Base-by-base conservation (phyloP, 768 basidiomycete genomes). In the Termitomyces sp. region DNA sequence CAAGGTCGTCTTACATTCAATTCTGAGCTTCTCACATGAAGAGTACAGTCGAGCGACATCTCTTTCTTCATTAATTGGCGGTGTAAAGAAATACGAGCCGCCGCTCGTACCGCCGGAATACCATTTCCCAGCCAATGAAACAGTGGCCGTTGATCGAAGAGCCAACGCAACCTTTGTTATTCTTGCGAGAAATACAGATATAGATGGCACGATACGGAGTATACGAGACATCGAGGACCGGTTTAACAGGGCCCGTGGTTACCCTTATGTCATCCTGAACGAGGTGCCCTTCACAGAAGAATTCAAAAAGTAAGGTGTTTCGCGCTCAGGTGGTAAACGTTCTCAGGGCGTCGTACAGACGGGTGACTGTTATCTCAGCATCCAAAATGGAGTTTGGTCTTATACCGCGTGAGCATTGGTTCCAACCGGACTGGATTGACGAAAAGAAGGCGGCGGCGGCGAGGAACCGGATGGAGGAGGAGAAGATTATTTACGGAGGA, bases 241-340 rank as follows among this genome's bases (percentile, higher is more conserved):
- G 42, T 95, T 95, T 76, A 98, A 98, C 72, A 75, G 77, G 46
- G 81, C 79, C 60, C 89, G 83, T 64, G 78, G 81, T 22, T 96
- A 97, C 67, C 91, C 93, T 4, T 97, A 91, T 71, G 87, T 93
- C 27, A 89, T 97, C 73, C 76, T 98, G 60, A 96, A 96, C 69
- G 94, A 97, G 51, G 82, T 83, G 61, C 82, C 84, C 0, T 96
- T 96, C 71, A 76, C 81, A 15, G 84, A 87, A 1, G 81, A 83
- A 18, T 95, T 95, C 73, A 91, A 87, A 68, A 74, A 74, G 83
- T 85, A 67, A 63, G 79, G n/a, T 57, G 39, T 9, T 18, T 47
- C 36, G 27, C 39, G 24, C 0, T 20, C 31, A 36, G 5, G 27
- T 18, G 54, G 4, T 48, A 24, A 8, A 24, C n/a, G 1, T 27